Base-by-base conservation (phyloP, 345 rosid genomes). In the Gynandropsis gynandra region DNA sequence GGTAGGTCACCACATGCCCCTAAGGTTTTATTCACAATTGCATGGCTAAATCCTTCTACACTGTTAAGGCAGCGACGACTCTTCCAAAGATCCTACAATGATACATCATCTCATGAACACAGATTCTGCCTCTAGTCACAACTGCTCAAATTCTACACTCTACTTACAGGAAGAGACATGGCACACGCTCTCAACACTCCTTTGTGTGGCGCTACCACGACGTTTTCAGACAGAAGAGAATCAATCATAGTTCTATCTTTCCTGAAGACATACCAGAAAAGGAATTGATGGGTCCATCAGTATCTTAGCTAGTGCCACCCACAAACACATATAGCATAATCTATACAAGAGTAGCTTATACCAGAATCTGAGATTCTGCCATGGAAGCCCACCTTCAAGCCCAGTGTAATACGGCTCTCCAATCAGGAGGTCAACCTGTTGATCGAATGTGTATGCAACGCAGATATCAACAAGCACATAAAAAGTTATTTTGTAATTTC, bases 321-420 rank as follows among this genome's bases (percentile, higher is more conserved):
- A 47, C 42, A 59, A 46, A 38, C 47, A 44, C 19, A 24, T 36
- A 35, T 33, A 42, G 47, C 47, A 2, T 60, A 24, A 54, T 10
- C n/a, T 56, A 58, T 16, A 15, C 52, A 63, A 19, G 35, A 44
- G 33, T 27, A 45, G 11, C 46, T 65, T 52, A 12, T 74, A 92
- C 98, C 98, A 92, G 72, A 92, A 92, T 31, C 93, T 89, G 50
- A 92, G 80, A 71, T 80, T 80, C 55, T 84, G 84, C 95, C 98
- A 92, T 1, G 93, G 98, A 65, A 92, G 95, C 69, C 68, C 70
- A 65, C 78, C 77, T 42, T 87, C 95, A 64, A 71, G 73, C 56
- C 83, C 96, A 62, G 55, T 66, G 66, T 77, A 92, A 67, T 76
- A 85, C 19, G 95, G 98, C 62, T 92, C 98, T 54, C 82, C 95